Evolutionary conservation across 345 rosid species (phyloP).

Genomic region (sweet orange (Citrus sinensis)): DNA sequence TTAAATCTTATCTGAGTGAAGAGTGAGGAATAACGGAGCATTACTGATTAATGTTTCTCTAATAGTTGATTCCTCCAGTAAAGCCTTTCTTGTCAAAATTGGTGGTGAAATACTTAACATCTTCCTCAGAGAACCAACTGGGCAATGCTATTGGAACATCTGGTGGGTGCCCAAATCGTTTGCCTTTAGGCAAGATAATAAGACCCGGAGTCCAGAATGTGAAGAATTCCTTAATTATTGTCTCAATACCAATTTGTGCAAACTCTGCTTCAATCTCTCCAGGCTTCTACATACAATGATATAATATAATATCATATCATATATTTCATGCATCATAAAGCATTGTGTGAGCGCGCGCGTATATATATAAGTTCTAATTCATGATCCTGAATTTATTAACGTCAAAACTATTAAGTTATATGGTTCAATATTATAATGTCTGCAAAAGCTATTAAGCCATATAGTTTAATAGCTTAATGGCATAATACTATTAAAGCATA

Average conservation of each 20-base stretch:
- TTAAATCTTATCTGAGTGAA: too few relatives aligned
- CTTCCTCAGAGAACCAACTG: constrained; percentile 66
- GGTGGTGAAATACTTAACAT: constrained; percentile 38
- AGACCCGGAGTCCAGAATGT: constrained; percentile 47
- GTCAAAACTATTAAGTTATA: too few relatives aligned
- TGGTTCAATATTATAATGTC: too few relatives aligned
- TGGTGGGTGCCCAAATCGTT: constrained; percentile 30
- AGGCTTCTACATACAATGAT: constrained; percentile 32
- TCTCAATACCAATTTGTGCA: constrained; percentile 32
- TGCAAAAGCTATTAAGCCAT: too few relatives aligned
- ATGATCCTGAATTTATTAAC: too few relatives aligned
- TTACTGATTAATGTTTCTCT: constrained; percentile 65
- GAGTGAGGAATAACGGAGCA: neutral
- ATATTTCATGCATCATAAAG: too few relatives aligned
- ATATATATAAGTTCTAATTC: too few relatives aligned
- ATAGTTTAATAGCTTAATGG: too few relatives aligned
- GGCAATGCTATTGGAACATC: constrained; percentile 42
- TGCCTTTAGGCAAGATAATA: constrained; percentile 44
- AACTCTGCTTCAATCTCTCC: constrained; percentile 73
- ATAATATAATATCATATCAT: too few relatives aligned
- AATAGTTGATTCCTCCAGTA: constrained; percentile 76
- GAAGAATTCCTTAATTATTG: constrained; percentile 43
- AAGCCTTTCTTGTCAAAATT: constrained; percentile 64
- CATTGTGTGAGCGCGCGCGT: too few relatives aligned
- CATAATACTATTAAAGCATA: too few relatives aligned